These are phyloP conservation scores for Kregervanrija fluxuum DNA, from an alignment of 805 yeast species.

Conservation along the genomic window DNA sequence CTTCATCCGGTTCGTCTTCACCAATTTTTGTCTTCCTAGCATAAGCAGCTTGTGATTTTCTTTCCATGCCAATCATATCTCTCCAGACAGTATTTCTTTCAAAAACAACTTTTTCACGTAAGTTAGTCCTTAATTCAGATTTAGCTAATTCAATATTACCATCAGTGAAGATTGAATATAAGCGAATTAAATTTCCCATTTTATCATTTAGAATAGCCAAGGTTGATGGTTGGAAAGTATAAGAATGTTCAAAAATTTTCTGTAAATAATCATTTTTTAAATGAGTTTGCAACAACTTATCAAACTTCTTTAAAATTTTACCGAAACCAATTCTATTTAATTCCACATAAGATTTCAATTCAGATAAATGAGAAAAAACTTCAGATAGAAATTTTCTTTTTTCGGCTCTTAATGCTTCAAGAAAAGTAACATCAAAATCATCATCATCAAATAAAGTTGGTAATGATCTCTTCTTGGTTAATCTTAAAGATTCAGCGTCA, in stretches of 20 bases:
- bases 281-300: conserved; percentile 64
- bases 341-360: conserved; percentile 75
- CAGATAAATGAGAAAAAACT: conserved; percentile 68
- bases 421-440: conserved; percentile 29
- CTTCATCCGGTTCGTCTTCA: conserved; percentile 16
- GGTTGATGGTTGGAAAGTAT: conserved; percentile 48
- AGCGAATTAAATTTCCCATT: conserved; percentile 36
- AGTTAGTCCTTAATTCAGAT: conserved; percentile 40
- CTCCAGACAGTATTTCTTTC: conserved; percentile 98
- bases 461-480: conserved; percentile 20
- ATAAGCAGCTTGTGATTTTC: conserved; percentile 72
- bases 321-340: conserved; percentile 84
- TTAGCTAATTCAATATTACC: conserved; percentile 34
- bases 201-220: conserved; percentile 40
- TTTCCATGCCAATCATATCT: conserved; percentile 86
- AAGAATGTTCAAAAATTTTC: conserved; percentile 37
- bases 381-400: conserved; percentile 60
- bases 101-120: conserved; percentile 94
- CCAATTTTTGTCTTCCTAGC: conserved; percentile 25
- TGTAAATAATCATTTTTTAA: conserved; percentile 53
- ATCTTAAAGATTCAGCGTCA: conserved; percentile 12
- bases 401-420: conserved; percentile 51
- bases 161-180: conserved; percentile 33
- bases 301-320: conserved; percentile 87
- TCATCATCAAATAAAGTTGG: conserved; percentile 30